phyloP scores from a whole-genome alignment of 306 rosid genomes.

The Lagenaria siceraria region DNA sequence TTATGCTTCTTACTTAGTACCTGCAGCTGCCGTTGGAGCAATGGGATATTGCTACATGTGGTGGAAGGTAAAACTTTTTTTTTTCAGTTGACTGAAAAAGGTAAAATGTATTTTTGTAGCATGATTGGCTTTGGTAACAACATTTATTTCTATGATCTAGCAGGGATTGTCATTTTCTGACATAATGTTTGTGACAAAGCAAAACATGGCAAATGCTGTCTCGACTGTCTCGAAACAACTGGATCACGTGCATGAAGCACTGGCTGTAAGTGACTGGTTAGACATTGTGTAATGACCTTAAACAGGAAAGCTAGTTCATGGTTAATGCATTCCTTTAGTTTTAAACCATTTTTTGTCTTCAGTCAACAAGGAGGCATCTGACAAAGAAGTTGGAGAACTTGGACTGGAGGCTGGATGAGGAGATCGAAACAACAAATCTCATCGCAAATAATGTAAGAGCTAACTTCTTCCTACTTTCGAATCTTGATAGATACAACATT shows the following conservation, averaged over 20 bases:
- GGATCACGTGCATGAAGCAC: constrained; percentile 56
- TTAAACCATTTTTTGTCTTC: constrained; percentile 2
- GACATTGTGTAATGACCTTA: not conserved
- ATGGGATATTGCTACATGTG: constrained; percentile 79
- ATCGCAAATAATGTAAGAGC: constrained; percentile 52
- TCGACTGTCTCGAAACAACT: constrained; percentile 54
- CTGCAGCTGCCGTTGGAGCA: constrained; percentile 72
- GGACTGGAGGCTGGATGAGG: constrained; percentile 58
- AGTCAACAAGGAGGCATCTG: constrained; percentile 64
- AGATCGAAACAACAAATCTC: constrained; percentile 38
- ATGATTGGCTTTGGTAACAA: no score
- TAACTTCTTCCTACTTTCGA: not conserved
- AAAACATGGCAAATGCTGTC: constrained; percentile 63
- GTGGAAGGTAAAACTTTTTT: constrained; percentile 42
- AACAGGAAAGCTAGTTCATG: constrained; percentile 11
- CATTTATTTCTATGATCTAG: not conserved
- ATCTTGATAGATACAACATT: not conserved
- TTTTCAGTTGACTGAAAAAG: not conserved
- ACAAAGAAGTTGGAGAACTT: constrained; percentile 51
- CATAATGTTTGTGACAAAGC: constrained; percentile 75
- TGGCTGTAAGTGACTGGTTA: constrained; percentile 48
- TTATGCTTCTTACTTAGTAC: constrained; percentile 52
- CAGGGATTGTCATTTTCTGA: constrained; percentile 74
- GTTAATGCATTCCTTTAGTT: not conserved
- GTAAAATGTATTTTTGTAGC: not conserved